Evolutionary conservation across 495 filamentous ascomycete genomes (phyloP).

Genomic region (Aspergillus wentii): DNA sequence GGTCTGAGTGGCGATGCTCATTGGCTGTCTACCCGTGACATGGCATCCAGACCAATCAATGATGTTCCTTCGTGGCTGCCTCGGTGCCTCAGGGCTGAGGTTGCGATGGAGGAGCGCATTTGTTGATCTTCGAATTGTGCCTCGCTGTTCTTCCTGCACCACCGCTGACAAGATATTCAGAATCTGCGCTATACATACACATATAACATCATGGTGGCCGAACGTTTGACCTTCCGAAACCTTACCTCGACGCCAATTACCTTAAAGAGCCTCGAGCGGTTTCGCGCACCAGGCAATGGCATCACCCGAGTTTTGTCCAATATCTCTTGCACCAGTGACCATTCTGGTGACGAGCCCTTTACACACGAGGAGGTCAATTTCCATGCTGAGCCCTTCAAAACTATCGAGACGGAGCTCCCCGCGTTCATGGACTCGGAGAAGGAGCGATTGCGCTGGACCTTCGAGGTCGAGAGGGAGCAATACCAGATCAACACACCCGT

Average conservation of each 20-base stretch:
- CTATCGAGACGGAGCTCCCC: slow-evolving; percentile 49
- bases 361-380: slow-evolving; percentile 50
- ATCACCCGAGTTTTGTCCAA: slow-evolving; percentile 48
- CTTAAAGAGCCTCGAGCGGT: slow-evolving; percentile 71
- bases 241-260: slow-evolving; percentile 69
- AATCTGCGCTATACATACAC: not conserved
- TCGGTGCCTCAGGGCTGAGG: too few relatives aligned
- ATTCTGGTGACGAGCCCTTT: slow-evolving; percentile 54
- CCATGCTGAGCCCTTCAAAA: slow-evolving; percentile 53
- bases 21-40: too few relatives aligned
- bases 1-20: too few relatives aligned
- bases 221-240: slow-evolving; percentile 76
- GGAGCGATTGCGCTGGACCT: slow-evolving; percentile 57
- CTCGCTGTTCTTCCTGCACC: too few relatives aligned
- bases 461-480: slow-evolving; percentile 54
- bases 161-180: too few relatives aligned
- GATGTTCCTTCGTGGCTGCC: too few relatives aligned
- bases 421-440: slow-evolving; percentile 39
- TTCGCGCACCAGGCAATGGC: slow-evolving; percentile 49
- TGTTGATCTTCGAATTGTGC: too few relatives aligned
- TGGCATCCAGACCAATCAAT: too few relatives aligned
- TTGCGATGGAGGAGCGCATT: too few relatives aligned
- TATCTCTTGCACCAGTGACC: slow-evolving; percentile 31
- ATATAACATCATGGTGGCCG: slow-evolving; percentile 31
- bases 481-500: slow-evolving; percentile 61